These are phyloP conservation scores for Malassezia caprae DNA, from an alignment of 1,284 basidiomycete genomes.

Conservation along the genomic window DNA sequence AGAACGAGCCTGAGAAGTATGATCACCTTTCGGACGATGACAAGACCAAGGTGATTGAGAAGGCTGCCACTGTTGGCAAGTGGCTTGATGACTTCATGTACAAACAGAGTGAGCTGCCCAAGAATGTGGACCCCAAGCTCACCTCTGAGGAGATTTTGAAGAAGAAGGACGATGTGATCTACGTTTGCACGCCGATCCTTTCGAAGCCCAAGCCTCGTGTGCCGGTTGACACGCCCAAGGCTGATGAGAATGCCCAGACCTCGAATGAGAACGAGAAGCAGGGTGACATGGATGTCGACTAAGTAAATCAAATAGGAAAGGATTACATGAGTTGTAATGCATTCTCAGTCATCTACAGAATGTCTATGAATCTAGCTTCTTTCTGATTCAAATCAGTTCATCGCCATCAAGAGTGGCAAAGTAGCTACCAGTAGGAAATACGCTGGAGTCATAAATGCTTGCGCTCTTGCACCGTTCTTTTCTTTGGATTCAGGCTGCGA, in stretches of 20 bases:
- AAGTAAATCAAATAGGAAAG: slow-evolving; percentile 2
- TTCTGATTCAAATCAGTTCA: not conserved
- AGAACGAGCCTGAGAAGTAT: slow-evolving; percentile 44
- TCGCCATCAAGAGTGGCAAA: not conserved
- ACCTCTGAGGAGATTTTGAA: slow-evolving; percentile 38
- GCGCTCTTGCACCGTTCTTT: not conserved
- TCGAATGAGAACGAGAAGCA: slow-evolving; percentile 20
- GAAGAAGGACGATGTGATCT: slow-evolving; percentile 45
- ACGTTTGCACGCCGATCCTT: slow-evolving; percentile 39
- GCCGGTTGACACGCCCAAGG: slow-evolving; percentile 24
- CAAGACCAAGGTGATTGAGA: slow-evolving; percentile 47
- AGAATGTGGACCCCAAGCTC: slow-evolving; percentile 46
- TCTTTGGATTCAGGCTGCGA: not conserved
- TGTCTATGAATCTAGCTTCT: not conserved
- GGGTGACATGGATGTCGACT: slow-evolving; percentile 46
- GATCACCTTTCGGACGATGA: slow-evolving; percentile 43
- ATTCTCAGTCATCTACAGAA: not conserved
- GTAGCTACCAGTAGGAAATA: too few relatives aligned
- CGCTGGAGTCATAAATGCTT: not conserved
- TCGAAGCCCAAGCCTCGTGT: slow-evolving; percentile 38
- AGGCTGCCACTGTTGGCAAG: slow-evolving; percentile 41
- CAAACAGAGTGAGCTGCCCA: slow-evolving; percentile 46
- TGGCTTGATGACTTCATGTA: slow-evolving; percentile 44
- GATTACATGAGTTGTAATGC: not conserved
- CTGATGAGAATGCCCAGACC: slow-evolving; percentile 20